Conservation (phyloP, 305 asterid species). For the Fraxinus floribunda region DNA sequence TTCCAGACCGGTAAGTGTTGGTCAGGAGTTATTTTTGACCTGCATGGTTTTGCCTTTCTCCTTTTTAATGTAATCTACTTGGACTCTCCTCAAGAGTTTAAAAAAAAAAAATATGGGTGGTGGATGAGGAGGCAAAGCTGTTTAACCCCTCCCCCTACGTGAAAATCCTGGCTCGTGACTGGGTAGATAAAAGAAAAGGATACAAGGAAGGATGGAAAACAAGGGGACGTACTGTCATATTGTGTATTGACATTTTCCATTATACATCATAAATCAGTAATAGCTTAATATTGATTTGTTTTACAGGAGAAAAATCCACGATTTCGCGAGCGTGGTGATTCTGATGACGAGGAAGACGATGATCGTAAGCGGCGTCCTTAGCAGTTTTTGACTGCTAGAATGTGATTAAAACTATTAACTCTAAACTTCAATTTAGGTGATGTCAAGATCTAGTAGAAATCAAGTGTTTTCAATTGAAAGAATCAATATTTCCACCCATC, state of each 20-base stretch:
- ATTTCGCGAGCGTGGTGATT: conserved; percentile 91
- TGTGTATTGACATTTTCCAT: not conserved
- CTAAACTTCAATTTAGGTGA: conserved; percentile 14
- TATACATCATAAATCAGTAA: not conserved
- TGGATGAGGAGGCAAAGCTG: too few species aligned
- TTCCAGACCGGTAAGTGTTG: conserved; percentile 72
- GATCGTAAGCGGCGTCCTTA: conserved; percentile 51
- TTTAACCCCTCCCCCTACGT: not conserved
- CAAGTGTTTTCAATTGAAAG: not conserved
- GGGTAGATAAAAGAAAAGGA: not conserved
- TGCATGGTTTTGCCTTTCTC: not conserved
- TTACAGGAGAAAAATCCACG: conserved; percentile 93
- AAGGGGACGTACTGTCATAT: not conserved
- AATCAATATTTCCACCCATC: not conserved
- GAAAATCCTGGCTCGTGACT: not conserved
- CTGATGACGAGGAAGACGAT: conserved; percentile 86
- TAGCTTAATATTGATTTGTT: not conserved
- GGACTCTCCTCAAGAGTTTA: not conserved
- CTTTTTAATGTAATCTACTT: not conserved
- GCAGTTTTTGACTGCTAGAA: conserved; percentile 1
- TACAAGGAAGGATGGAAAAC: not conserved
- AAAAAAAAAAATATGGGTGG: too few species aligned
- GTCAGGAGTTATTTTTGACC: not conserved
- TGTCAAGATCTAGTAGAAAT: not conserved
- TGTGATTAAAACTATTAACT: conserved; percentile 17